A percentile compares a stretch with the other conserved stretches of the same genome.
phyloP scores from a whole-genome alignment of 164 flowering plant species.

The Houttuynia cordata region DNA sequence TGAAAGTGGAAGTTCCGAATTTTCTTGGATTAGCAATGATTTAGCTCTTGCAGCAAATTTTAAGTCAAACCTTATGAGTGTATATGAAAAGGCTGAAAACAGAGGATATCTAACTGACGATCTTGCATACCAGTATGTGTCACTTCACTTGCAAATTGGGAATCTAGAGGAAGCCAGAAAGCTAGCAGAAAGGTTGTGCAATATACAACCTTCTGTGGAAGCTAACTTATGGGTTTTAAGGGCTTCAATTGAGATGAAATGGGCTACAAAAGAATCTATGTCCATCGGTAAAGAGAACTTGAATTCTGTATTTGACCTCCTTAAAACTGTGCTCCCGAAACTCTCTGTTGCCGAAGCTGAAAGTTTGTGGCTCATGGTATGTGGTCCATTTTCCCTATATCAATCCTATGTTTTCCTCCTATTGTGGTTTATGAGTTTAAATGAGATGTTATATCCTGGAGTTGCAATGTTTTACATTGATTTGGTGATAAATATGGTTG shows the following conservation, averaged over 20 bases:
- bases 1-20: constrained; percentile 15
- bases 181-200: constrained; percentile 47
- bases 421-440: not conserved
- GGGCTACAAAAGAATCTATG: constrained; percentile 20
- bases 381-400: not conserved
- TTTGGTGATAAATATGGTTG: not conserved
- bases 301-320: constrained; percentile 38
- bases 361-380: constrained; percentile 84
- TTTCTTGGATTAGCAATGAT: constrained; percentile 7
- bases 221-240: constrained; percentile 50
- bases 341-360: constrained; percentile 48
- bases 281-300: constrained; percentile 37
- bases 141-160: constrained; percentile 44
- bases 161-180: constrained; percentile 54
- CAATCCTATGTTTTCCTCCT: not conserved
- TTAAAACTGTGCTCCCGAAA: constrained; percentile 32
- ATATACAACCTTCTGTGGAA: constrained; percentile 33
- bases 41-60: constrained; percentile 13
- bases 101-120: constrained; percentile 60
- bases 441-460: not conserved
- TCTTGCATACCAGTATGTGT: constrained; percentile 67
- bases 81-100: constrained; percentile 59
- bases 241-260: constrained; percentile 48
- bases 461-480: not conserved
- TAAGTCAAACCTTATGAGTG: constrained; percentile 33